Conservation (phyloP, 352 stramenopile species). For the Phytophthora multivora region DNA sequence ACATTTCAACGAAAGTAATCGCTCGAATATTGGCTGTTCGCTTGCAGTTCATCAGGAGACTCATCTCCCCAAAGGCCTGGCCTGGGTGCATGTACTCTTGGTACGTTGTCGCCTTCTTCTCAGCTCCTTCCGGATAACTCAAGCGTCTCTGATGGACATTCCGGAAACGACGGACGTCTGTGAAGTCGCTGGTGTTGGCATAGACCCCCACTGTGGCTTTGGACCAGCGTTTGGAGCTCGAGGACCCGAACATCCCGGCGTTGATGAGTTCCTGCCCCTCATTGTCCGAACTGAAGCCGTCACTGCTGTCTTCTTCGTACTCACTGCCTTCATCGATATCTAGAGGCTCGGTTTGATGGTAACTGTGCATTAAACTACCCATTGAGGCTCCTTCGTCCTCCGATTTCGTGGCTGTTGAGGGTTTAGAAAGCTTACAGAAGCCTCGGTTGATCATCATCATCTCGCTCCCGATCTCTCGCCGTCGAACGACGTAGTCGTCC, state of each 20-base stretch:
- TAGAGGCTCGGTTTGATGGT: neutral
- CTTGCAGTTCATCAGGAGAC: conserved; percentile 39
- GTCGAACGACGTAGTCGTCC: conserved; percentile 57
- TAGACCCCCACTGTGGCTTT: neutral
- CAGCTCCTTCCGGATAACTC: neutral
- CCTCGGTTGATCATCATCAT: conserved; percentile 54
- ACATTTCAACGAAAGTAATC: conserved; percentile 28
- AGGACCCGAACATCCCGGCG: neutral
- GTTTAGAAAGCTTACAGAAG: conserved; percentile 28
- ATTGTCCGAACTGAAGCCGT: neutral
- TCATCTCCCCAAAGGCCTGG: conserved; percentile 40
- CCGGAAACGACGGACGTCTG: neutral
- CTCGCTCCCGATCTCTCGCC: conserved; percentile 34
- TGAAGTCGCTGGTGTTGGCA: neutral
- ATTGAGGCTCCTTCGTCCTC: neutral
- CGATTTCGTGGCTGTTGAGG: neutral
- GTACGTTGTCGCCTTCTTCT: neutral
- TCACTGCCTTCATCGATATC: neutral
- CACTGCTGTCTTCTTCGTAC: too few relatives aligned
- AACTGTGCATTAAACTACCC: neutral
- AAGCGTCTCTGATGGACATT: neutral
- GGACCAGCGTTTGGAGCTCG: neutral
- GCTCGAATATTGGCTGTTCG: conserved; percentile 26
- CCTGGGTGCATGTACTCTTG: conserved; percentile 4
- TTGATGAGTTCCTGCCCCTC: neutral